Base-by-base conservation (phyloP, 75 land plant genomes). In the Isoetes taiwanensis region DNA sequence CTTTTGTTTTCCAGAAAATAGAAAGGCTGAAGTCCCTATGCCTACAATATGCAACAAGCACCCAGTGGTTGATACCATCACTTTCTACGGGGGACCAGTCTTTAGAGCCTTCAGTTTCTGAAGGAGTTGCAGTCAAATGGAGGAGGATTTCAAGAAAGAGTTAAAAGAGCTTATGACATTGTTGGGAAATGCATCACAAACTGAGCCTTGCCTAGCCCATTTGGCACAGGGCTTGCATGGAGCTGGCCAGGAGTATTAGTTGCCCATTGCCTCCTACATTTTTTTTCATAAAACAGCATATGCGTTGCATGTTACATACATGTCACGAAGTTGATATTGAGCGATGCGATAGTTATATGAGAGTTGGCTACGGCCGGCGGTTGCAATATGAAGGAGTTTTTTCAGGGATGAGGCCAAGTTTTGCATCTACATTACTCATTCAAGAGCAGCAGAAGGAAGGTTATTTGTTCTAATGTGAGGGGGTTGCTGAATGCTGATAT, bases 101-200 rank as follows among this genome's bases (percentile, higher is more conserved):
- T 4, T 19, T 19, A 19, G 25, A 46, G 50, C 5, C 50, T 3
- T 19, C 6, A 23, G 21, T 16, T 46, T 46, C 25, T 46, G 5
- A 23, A 46, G 50, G 50, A 19, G 8, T 46, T 46, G 5, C 50
- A 46, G 50, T 16, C 50, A 46, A 46, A 46, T 46, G 50, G 50
- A 6, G 25, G 16, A 46, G 12, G 50, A 46, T 16, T 46, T 46
- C n/a, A 19, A 23, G 19, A 46, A 19, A 46, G 50, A 46, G 25
- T 19, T 46, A 23, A 46, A 46, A 46, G 50, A 46, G 50, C 50
- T 46, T 5, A 19, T 46, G 4, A 46, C 25, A 6, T n/a, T 46
- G 5, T 23, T 46, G 25, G 25, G 19, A 19, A 46, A n/a, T 23
- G 25, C 25, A 19, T 46, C 50, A 19, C 50, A 46, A 46, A 46